Base-by-base conservation (phyloP, 2,329 filamentous ascomycete genomes). In the Lecanicillium sp. region DNA sequence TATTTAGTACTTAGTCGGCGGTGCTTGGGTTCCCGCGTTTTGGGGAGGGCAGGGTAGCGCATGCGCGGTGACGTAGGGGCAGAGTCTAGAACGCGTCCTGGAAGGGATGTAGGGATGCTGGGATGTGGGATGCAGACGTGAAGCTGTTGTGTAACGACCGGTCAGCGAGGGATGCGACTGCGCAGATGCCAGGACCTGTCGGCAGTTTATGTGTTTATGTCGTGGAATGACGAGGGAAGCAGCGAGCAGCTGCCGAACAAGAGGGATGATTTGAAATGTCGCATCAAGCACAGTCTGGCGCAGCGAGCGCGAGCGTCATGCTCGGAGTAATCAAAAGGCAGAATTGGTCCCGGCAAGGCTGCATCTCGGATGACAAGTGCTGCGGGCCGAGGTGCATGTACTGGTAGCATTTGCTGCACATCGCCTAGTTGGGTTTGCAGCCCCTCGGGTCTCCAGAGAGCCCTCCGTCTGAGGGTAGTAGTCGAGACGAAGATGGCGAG, bases 21-120 rank as follows among this genome's bases (percentile, higher is more conserved):
- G 42, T 30, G 33, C 32, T 21, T 26, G 20, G 27, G 44, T 46
- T 38, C 44, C 44, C 44, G 44, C 44, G 39, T 23, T 32, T 38
- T 46, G 44, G 14, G 32, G n/a, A n/a, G n/a, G n/a, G 44, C 10
- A 36, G 30, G 19, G 17, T 36, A 46, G 44, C 19, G 26, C 27
- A 46, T 38, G 44, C 44, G n/a, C 44, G 27, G 17, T 46, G 44
- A 46, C 44, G 44, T 46, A 29, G 44, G 35, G 19, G 35, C 19
- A 23, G 43, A 46, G 44, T 46, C 44, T 46, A 46, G 44, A 46
- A 46, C 44, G 24, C 44, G 9, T 20, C 44, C 19, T 20, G 14
- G 35, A 46, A 39, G 33, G 44, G 14, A 15, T 39, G n/a, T n/a
- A n/a, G n/a, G n/a, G n/a, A n/a, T n/a, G n/a, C n/a, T n/a, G n/a